phyloP scores from a whole-genome alignment of 805 yeast genomes.

The Hanseniaspora lachancei region DNA sequence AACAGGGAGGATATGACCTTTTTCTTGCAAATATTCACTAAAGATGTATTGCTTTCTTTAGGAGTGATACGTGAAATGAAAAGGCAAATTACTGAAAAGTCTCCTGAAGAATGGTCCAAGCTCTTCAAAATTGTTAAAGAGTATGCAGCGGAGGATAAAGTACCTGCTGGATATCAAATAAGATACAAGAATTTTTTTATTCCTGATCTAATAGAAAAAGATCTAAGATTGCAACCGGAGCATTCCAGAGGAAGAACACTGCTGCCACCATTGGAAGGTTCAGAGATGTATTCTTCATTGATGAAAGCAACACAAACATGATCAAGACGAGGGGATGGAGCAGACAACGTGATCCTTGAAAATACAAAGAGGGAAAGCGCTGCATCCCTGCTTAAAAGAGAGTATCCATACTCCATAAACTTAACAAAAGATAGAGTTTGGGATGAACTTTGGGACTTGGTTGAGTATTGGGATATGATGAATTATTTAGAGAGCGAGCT shows the following conservation, averaged over 20 bases:
- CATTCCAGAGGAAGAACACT: not conserved
- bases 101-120: not conserved
- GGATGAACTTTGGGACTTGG: slow-evolving; percentile 5
- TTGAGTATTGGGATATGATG: not conserved
- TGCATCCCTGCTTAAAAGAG: not conserved
- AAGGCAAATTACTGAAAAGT: not conserved
- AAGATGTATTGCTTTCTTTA: not conserved
- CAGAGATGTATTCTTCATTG: not conserved
- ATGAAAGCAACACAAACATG: not conserved
- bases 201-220: not conserved
- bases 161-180: not conserved
- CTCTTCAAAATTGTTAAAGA: slow-evolving; percentile 2
- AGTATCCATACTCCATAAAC: not conserved
- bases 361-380: not conserved
- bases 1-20: not conserved
- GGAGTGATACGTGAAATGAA: not conserved
- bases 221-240: not conserved
- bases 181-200: slow-evolving; percentile 6
- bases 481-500: not conserved
- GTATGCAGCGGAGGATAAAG: not conserved
- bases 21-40: not conserved
- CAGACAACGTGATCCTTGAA: not conserved
- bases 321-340: not conserved
- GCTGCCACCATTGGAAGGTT: not conserved
- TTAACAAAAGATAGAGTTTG: slow-evolving; percentile 1